Percentiles rank a stretch among this genome's conserved stretches.
Evolutionary conservation across 1,284 basidiomycete genomes (phyloP).

Genomic region (Marasmius tenuissimus): DNA sequence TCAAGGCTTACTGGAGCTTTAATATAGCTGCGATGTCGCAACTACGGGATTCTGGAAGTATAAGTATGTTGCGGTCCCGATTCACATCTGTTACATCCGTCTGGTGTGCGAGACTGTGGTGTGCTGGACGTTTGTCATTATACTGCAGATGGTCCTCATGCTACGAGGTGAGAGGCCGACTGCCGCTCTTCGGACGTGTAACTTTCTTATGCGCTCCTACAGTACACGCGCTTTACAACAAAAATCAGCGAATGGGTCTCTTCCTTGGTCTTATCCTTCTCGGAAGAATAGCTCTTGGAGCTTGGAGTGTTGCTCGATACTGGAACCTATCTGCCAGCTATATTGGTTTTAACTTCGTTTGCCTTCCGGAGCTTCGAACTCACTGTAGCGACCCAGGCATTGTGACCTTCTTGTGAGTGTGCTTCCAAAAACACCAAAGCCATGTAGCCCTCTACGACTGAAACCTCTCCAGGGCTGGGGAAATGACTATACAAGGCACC

Average conservation of each 20-base stretch:
- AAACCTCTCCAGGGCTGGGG: not conserved
- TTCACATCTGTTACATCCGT: not conserved
- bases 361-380: not conserved
- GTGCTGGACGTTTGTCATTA: not conserved
- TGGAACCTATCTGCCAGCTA: not conserved
- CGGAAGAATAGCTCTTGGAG: not conserved
- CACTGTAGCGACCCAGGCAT: not conserved
- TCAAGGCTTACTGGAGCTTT: not conserved
- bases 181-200: not conserved
- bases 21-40: not conserved
- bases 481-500: not conserved
- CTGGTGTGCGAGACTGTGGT: not conserved
- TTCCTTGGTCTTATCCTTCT: not conserved
- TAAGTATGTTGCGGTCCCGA: not conserved
- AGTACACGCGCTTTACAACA: not conserved
- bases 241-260: not conserved
- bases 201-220: not conserved
- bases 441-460: no score
- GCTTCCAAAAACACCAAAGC: not conserved
- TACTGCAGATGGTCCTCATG: not conserved
- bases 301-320: not conserved
- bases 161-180: not conserved
- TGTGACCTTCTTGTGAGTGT: not conserved
- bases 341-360: not conserved
- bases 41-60: not conserved